Evolutionary conservation across 345 rosid species (phyloP).

Genomic region (Bruguiera parviflora): DNA sequence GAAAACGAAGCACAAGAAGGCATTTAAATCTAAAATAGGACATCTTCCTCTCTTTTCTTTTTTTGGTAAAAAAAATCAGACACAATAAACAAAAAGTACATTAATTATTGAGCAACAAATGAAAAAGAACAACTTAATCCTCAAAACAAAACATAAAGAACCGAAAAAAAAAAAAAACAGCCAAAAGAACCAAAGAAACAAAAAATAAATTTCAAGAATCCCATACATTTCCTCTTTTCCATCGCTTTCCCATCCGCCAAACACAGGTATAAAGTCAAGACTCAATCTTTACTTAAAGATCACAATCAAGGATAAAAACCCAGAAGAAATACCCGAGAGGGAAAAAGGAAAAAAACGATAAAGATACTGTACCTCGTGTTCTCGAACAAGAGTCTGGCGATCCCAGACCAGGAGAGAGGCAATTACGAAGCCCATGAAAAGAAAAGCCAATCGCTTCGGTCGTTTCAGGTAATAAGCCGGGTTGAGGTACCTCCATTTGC

Average conservation of each 20-base stretch:
- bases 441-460: slow-evolving; percentile 68
- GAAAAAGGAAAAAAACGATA: too few species aligned
- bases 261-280: not conserved
- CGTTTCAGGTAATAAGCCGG: slow-evolving; percentile 72
- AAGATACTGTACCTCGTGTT: slow-evolving; percentile 51
- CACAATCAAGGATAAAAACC: too few species aligned
- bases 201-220: not conserved
- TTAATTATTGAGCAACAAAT: too few species aligned
- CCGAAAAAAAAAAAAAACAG: not conserved
- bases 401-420: slow-evolving; percentile 69
- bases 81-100: too few species aligned
- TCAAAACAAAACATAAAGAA: not conserved
- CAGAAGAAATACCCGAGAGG: not conserved
- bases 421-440: slow-evolving; percentile 61
- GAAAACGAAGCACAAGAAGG: too few species aligned
- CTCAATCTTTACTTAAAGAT: not conserved
- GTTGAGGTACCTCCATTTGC: slow-evolving; percentile 54
- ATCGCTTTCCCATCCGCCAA: not conserved
- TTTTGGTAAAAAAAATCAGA: too few species aligned
- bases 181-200: not conserved
- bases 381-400: slow-evolving; percentile 75
- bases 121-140: too few species aligned
- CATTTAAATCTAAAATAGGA: too few species aligned
- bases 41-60: too few species aligned
- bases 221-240: not conserved